Evolutionary conservation across 1,139 yeast genomes (phyloP), one percentile per base, ranked within the genome.

Genomic region (Hyphopichia wangnamkhiaoensis): DNA sequence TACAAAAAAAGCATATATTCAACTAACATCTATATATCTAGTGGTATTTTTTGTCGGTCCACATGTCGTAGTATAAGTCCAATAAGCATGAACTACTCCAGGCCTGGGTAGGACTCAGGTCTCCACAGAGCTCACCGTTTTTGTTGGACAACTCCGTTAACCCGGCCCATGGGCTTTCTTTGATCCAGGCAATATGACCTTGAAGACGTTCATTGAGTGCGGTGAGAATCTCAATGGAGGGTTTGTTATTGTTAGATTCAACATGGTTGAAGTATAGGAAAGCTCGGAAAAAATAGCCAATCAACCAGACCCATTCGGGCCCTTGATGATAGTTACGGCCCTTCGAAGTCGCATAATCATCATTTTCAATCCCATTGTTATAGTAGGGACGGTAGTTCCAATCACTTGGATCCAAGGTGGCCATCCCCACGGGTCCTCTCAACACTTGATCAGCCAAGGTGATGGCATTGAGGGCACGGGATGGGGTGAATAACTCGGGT

Each of bases 271-370:
- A 81, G 37, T 65, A 59, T 34, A 74, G 65, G 56, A 72, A 82
- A 0, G 98, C 96, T 46, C 97, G 76, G 49, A 93, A 65, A 58
- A 88, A 91, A 63, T 80, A 90, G 1, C 98, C 98, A 29, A 76
- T 74, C 45, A 83, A 80, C 97, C 98, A 93, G 17, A 87, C 84
- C 98, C 98, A 93, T 59, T 93, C 98, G 1, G 98, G 98, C 2
- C 98, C 98, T 64, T 93, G 98, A 61, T 93, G 98, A 61, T 93
- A 93, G 63, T 93, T 93, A 54, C 98, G 77, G 15, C 98, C 98
- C 63, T 90, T 90, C 5, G 98, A 75, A 0, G 98, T 90, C 1
- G 95, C 90, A 71, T 90, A 93, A 59, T 93, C 96, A 7, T 76
- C 79, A 38, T 79, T 80, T 54, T 93, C 98, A 35, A 79, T 84